Evolutionary conservation across 306 rosid genomes (phyloP).

Genomic region (Sesbania bispinosa): DNA sequence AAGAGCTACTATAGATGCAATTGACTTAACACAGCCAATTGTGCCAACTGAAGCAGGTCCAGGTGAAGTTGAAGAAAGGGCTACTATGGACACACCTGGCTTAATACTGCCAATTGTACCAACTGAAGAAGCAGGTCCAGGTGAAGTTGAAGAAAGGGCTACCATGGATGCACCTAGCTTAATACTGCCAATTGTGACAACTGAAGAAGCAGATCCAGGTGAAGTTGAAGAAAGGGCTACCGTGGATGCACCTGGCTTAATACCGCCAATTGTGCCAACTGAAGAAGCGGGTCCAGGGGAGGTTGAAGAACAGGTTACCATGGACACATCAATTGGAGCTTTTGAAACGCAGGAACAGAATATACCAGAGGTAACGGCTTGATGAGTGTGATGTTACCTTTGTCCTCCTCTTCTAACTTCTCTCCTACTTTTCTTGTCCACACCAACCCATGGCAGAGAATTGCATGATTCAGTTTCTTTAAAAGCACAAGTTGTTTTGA

Average conservation of each 20-base stretch:
- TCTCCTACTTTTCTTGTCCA: conserved; percentile 13
- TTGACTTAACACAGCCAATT: no score
- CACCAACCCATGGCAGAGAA: conserved; percentile 15
- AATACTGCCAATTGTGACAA: no score
- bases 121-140: background rate
- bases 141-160: conserved; percentile 28
- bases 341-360: conserved; percentile 43
- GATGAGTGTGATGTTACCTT: conserved; percentile 51
- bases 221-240: no score
- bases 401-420: background rate
- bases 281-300: conserved; percentile 17
- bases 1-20: no score
- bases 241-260: no score
- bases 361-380: conserved; percentile 81
- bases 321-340: conserved; percentile 29
- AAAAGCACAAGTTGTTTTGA: background rate
- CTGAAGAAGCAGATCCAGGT: no score
- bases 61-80: no score
- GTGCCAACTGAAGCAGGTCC: no score
- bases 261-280: no score
- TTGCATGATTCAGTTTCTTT: conserved; percentile 29
- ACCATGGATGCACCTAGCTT: conserved; percentile 28
- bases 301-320: conserved; percentile 22
- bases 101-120: no score
- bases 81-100: no score